Evolutionary conservation across 345 rosid genomes (phyloP).

Genomic region (Eucalyptus tenuipes): DNA sequence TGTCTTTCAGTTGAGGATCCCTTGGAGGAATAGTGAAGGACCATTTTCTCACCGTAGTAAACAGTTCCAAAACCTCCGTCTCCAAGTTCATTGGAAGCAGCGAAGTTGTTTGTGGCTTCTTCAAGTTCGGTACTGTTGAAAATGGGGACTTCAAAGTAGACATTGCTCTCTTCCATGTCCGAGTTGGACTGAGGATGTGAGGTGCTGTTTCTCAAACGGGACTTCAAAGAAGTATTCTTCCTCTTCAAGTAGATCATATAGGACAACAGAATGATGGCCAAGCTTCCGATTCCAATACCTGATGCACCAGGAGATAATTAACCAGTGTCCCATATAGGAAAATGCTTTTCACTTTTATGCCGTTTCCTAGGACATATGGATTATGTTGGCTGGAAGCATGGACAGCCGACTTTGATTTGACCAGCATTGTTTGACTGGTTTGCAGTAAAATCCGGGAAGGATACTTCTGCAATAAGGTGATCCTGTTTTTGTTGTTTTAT

Average conservation of each 20-base stretch:
- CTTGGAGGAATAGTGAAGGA: not conserved
- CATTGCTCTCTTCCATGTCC: conserved; percentile 13
- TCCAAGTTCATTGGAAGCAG: conserved; percentile 29
- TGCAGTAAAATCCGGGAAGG: too few species aligned
- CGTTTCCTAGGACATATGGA: not conserved
- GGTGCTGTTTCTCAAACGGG: not conserved
- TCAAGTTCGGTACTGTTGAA: conserved; percentile 42
- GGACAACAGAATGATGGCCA: not conserved
- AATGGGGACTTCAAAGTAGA: conserved; percentile 27
- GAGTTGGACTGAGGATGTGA: conserved; percentile 9
- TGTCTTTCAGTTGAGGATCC: not conserved
- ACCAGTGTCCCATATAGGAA: accelerated
- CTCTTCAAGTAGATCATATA: not conserved
- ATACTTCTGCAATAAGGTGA: too few species aligned
- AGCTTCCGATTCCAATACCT: conserved; percentile 6
- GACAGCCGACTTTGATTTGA: too few species aligned
- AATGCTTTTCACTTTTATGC: not conserved
- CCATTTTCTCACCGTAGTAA: conserved; percentile 28
- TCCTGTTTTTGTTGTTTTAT: too few species aligned
- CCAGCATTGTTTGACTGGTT: too few species aligned
- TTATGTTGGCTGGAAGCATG: not conserved
- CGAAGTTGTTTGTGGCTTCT: conserved; percentile 35
- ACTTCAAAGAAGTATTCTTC: not conserved
- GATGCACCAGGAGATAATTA: not conserved
- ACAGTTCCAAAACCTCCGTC: conserved; percentile 67